Conservation (phyloP, 2,329 filamentous ascomycete species). For the Geosmithia morbida region DNA sequence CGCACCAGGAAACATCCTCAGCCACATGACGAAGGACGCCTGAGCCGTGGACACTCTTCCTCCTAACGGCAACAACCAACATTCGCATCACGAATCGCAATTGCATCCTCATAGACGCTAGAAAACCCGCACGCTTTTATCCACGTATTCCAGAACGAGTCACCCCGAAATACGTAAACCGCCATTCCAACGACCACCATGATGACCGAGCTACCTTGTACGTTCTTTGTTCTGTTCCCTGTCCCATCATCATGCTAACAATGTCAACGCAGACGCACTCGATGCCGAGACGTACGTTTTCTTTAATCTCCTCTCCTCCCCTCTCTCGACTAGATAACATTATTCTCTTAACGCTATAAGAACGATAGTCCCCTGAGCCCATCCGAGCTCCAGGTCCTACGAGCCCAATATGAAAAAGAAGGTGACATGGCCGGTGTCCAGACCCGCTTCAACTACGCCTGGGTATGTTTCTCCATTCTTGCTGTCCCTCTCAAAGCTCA, state of each 20-base stretch:
- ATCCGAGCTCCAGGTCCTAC: slow-evolving; percentile 82
- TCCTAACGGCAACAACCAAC: no score
- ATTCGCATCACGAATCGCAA: no score
- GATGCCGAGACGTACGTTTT: slow-evolving; percentile 77
- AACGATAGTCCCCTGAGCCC: slow-evolving; percentile 64
- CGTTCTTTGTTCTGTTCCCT: neutral
- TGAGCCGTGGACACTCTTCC: neutral
- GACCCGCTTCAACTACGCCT: slow-evolving; percentile 99
- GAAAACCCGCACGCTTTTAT: neutral
- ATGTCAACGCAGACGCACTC: slow-evolving; percentile 81
- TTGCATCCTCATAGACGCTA: no score
- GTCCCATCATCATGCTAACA: slow-evolving; percentile 3
- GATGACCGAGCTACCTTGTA: slow-evolving; percentile 34
- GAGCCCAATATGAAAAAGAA: slow-evolving; percentile 92
- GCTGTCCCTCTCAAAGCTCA: neutral
- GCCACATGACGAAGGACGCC: slow-evolving; percentile 1
- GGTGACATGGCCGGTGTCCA: slow-evolving; percentile 93
- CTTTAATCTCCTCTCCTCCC: no score
- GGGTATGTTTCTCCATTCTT: slow-evolving; percentile 43
- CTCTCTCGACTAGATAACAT: no score
- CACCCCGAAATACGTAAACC: no score
- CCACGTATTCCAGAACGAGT: slow-evolving; percentile 2
- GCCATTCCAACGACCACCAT: slow-evolving; percentile 15
- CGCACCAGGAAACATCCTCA: slow-evolving; percentile 1
- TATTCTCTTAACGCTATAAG: no score